Evolutionary conservation across 805 yeast species (phyloP).

Genomic region (Starmerella floricola): DNA sequence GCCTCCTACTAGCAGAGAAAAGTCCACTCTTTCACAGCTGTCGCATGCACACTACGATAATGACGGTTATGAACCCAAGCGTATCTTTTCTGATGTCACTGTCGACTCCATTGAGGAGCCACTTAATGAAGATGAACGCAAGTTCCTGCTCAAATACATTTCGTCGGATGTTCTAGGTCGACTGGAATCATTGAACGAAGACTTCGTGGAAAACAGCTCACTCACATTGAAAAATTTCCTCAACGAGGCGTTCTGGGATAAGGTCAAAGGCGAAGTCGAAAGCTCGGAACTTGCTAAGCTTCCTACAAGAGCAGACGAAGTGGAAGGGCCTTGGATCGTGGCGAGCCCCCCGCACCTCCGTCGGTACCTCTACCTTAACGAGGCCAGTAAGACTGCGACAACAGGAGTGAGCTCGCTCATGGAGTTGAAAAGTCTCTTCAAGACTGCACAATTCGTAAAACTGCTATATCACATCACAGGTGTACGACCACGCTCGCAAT

Average conservation of each 20-base stretch:
- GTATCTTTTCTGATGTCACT: conserved; percentile 6
- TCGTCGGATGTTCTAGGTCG: conserved; percentile 40
- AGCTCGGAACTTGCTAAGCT: conserved; percentile 38
- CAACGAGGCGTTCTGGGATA: conserved; percentile 40
- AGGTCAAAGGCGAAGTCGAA: conserved; percentile 36
- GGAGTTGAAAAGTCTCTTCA: conserved; percentile 44
- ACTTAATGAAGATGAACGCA: conserved; percentile 35
- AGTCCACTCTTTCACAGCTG: conserved; percentile 59
- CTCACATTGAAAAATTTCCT: conserved; percentile 56
- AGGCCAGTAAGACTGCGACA: conserved; percentile 28
- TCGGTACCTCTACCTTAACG: conserved; percentile 66
- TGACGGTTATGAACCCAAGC: conserved; percentile 74
- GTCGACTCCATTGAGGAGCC: conserved; percentile 5
- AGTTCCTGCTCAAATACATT: conserved; percentile 43
- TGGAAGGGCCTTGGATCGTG: conserved; percentile 61
- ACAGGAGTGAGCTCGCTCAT: conserved; percentile 21
- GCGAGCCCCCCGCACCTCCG: conserved; percentile 93
- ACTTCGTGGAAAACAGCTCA: conserved; percentile 57
- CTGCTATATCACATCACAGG: conserved; percentile 58
- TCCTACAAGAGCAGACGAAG: conserved; percentile 15
- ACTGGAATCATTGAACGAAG: conserved; percentile 35
- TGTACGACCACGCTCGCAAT: conserved; percentile 47
- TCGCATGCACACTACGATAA: conserved; percentile 63
- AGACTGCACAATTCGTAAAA: conserved; percentile 49
- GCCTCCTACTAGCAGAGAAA: conserved; percentile 54